Evolutionary conservation across 345 rosid genomes (phyloP).

Genomic region (Eucalyptus pauciflora): DNA sequence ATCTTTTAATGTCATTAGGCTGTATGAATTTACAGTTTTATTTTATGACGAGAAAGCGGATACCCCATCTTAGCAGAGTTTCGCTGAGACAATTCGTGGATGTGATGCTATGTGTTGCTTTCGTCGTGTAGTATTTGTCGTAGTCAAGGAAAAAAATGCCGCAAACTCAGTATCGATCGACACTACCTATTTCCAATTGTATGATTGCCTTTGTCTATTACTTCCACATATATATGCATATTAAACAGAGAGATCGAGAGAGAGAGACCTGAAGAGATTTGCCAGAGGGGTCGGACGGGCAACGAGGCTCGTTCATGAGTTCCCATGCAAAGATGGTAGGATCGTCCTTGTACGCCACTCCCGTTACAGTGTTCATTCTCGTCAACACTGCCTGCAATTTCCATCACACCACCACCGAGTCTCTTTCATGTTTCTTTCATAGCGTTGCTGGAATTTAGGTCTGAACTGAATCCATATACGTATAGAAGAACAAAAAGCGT

Average conservation of each 20-base stretch:
- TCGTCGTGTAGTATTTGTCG: not conserved
- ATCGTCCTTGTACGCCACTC: constrained; percentile 60
- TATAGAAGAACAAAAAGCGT: not conserved
- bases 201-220: not conserved
- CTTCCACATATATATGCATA: not conserved
- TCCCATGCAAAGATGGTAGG: constrained; percentile 88
- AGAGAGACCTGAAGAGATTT: constrained; percentile 38
- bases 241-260: not conserved
- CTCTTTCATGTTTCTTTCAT: not conserved
- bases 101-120: not conserved
- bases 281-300: constrained; percentile 35
- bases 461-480: not conserved
- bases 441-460: not conserved
- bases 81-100: not conserved
- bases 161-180: not conserved
- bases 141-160: not conserved
- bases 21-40: not conserved
- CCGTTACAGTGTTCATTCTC: constrained; percentile 58
- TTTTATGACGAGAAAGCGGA: not conserved
- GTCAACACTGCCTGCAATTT: constrained; percentile 49
- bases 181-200: not conserved
- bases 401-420: not conserved
- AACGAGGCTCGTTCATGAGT: constrained; percentile 77
- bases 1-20: not conserved
- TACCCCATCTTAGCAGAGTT: not conserved